Base-by-base conservation (phyloP, 108 stramenopile genomes). In the Epithemia pelagica region DNA sequence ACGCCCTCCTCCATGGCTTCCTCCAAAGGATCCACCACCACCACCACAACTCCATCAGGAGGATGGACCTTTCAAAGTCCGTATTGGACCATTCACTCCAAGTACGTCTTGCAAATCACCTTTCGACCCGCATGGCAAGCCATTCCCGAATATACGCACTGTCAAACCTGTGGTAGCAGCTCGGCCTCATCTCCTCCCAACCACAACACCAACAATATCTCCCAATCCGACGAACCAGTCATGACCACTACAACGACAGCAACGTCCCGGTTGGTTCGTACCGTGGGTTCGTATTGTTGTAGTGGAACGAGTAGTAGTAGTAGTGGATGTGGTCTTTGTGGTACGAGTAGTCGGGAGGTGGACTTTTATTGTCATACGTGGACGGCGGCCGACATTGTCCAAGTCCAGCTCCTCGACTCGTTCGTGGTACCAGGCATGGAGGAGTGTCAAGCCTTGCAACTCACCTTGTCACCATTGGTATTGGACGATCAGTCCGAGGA, bases 101-200 rank as follows among this genome's bases (percentile, higher is more conserved):
- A 74, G 19, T 58, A 71, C 46, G 58, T 84, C 33, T 74, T 92
- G 52, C 74, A 77, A 30, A 66, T 90, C 21, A 85, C 87, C 0
- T 88, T 90, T 70, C 70, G 83, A 55, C 91, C 91, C 1, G 75
- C 83, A 7, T 84, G 82, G 69, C 88, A 90, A 62, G 83, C 80
- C 30, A 67, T 85, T 52, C 85, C 88, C 54, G 79, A 84, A 54
- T 83, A 79, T 68, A 92, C 91, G 0, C 26, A 57, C 18, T 62
- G 68, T 23, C 52, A 30, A 15, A 54, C 69, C 19, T 37, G 68
- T 23, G 37, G 37, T 15, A 5, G 37, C 37, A 46, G 15, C 37
- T 10, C 10, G 10, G 10, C 5, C 37, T 15, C 10, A 10, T 10
- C 10, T 15, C 37, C 10, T 46, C 5, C 37, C 5, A 46, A 15